phyloP scores from a whole-genome alignment of 1,284 basidiomycete species.

The Mycena citricolor region DNA sequence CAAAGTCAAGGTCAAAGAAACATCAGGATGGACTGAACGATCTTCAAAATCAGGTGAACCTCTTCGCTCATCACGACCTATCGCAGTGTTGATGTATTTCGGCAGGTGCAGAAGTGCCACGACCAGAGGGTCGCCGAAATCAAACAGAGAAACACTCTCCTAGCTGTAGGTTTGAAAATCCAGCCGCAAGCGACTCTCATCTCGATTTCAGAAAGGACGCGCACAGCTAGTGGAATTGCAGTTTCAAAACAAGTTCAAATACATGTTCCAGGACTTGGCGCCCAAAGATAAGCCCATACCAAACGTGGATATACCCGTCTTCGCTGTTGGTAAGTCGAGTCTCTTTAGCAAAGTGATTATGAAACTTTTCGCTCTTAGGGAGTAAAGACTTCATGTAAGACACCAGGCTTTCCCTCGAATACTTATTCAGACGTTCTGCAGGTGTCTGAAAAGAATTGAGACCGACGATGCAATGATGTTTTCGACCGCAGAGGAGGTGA shows the following conservation, averaged over 20 bases:
- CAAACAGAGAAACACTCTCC: slow-evolving; percentile 9
- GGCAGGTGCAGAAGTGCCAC: slow-evolving; percentile 3
- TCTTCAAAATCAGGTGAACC: slow-evolving; percentile 3
- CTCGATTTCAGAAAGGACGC: slow-evolving; percentile 3
- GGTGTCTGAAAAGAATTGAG: slow-evolving; percentile 5
- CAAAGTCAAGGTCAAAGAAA: slow-evolving; percentile 9
- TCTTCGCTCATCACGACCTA: background rate
- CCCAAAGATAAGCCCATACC: slow-evolving; percentile 1
- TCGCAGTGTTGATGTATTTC: background rate
- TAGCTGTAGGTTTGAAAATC: slow-evolving; percentile 18
- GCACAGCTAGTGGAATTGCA: slow-evolving; percentile 6
- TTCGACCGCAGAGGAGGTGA: slow-evolving; percentile 10
- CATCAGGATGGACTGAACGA: slow-evolving; percentile 1
- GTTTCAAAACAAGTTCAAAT: slow-evolving; percentile 6
- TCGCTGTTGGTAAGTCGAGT: too few relatives aligned
- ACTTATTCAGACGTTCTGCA: background rate
- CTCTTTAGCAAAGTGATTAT: too few relatives aligned
- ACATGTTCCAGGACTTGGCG: slow-evolving; percentile 3
- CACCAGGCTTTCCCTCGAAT: slow-evolving; percentile 17
- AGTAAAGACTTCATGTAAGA: too few relatives aligned
- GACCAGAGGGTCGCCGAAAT: background rate
- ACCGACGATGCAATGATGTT: slow-evolving; percentile 4
- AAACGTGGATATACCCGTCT: too few relatives aligned
- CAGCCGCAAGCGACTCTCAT: too few relatives aligned
- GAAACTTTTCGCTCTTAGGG: too few relatives aligned